Evolutionary conservation across 139 green algal genomes (phyloP).

Genomic region (Tetraselmis chui): DNA sequence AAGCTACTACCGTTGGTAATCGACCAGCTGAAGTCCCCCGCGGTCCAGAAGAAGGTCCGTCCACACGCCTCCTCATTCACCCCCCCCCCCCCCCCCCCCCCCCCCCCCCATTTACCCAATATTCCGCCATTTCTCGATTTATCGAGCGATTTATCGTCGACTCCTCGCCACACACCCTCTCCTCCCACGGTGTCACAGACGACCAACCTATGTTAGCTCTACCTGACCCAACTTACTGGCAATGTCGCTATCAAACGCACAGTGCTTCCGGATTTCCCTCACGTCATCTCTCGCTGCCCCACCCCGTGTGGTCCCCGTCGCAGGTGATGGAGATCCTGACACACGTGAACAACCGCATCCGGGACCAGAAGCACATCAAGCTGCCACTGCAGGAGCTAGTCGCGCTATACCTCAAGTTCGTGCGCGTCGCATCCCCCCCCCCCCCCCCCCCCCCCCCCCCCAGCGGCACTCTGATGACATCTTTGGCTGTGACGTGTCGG

Average conservation of each 20-base stretch:
- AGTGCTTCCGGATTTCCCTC: too few species aligned
- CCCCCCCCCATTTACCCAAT: background rate
- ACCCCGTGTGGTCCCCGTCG: too few species aligned
- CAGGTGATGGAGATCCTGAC: conserved; percentile 82
- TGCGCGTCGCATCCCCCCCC: too few species aligned
- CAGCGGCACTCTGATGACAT: background rate
- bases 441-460: background rate
- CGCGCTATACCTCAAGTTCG: conserved; percentile 28
- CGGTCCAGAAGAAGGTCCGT: background rate
- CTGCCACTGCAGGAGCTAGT: conserved; percentile 69
- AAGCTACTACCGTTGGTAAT: conserved; percentile 72
- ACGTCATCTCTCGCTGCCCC: too few species aligned
- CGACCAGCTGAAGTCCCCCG: conserved; percentile 14
- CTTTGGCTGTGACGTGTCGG: too few species aligned
- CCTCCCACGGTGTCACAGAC: too few species aligned
- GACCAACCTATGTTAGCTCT: too few species aligned
- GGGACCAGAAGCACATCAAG: conserved; percentile 35
- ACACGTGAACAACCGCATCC: conserved; percentile 88
- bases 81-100: background rate
- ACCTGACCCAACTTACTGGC: too few species aligned
- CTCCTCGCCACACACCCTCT: too few species aligned
- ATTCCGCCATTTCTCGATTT: too few species aligned
- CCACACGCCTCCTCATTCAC: conserved; percentile 11
- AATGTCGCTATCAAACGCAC: too few species aligned
- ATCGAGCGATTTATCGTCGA: too few species aligned